These are phyloP conservation scores for Lepidium aucheri DNA, from an alignment of 345 rosid genomes.

Conservation along the genomic window DNA sequence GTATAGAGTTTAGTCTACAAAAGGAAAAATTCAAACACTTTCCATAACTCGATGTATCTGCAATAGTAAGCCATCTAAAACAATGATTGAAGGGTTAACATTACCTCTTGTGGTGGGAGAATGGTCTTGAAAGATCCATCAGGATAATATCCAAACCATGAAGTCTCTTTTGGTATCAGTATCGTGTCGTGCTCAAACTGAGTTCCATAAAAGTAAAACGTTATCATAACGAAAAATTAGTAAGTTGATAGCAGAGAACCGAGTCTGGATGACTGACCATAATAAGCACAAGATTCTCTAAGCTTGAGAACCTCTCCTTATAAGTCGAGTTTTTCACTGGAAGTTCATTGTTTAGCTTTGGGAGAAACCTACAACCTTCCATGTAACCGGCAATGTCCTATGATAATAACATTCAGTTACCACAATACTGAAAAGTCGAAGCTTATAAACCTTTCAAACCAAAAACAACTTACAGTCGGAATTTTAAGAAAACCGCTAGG, in stretches of 20 bases:
- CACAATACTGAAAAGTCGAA: neutral
- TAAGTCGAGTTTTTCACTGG: slow-evolving; percentile 48
- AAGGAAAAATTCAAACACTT: neutral
- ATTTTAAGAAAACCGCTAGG: slow-evolving; percentile 72
- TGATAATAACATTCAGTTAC: slow-evolving; percentile 10
- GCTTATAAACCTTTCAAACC: neutral
- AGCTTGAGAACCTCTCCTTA: slow-evolving; percentile 59
- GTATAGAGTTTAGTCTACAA: slow-evolving; percentile 49
- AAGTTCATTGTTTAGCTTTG: slow-evolving; percentile 59
- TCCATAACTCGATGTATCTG: neutral
- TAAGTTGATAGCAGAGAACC: neutral
- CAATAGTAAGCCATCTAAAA: neutral
- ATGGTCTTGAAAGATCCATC: slow-evolving; percentile 49
- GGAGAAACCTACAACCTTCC: slow-evolving; percentile 65
- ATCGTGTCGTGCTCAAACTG: slow-evolving; percentile 80
- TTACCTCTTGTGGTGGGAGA: slow-evolving; percentile 62
- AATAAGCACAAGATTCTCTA: slow-evolving; percentile 63
- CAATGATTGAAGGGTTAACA: neutral
- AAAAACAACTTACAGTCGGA: slow-evolving; percentile 54
- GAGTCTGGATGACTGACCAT: slow-evolving; percentile 37
- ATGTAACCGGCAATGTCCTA: slow-evolving; percentile 37
- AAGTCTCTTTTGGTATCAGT: slow-evolving; percentile 72
- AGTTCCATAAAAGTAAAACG: neutral
- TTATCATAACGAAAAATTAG: neutral
- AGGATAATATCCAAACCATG: slow-evolving; percentile 81